Evolutionary conservation across 1,284 basidiomycete genomes (phyloP), one percentile per base, ranked within the genome.

Genomic region (Cutaneotrichosporon sp.): DNA sequence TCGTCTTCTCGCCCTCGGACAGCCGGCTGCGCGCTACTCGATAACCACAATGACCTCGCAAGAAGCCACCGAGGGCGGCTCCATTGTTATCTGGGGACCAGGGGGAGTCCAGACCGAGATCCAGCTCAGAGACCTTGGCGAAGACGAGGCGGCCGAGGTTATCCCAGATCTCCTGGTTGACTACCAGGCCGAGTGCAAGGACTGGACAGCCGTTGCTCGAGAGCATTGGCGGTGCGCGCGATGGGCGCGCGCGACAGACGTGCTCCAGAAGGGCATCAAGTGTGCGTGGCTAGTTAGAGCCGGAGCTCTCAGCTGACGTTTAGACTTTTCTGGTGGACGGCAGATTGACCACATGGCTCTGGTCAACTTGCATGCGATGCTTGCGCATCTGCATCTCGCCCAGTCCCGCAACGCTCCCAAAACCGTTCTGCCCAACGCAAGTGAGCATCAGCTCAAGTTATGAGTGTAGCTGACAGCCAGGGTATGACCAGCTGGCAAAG

Each of bases 331-430:
- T 25, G 42, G 49, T 6, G 63, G 61, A 8, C 34, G 68, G 19
- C 61, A 60, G 82, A 47, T 80, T 79, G 20, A 75, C 54, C 54
- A 56, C 25, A 60, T 60, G 10, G 70, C 69, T 1, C 51, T 70
- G 25, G 62, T 73, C 24, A 85, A 87, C 8, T 79, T 92, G 47
- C 85, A 88, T 60, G 81, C 86, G 19, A 79, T 94, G 52, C 78
- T 90, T 20, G 90, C 89, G 2, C 91, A 90, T 71, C 81, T 93
- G 43, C 82, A 87, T 53, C 80, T 94, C 52, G 82, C 86, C 2
- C 79, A 83, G 60, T 86, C 90, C 1, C 80, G 87, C 26, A 80
- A 80, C 49, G 90, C 90, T 12, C 92, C 92, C 1, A 93, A 90
- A 66, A 66, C 86, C 5, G 77, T 87, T 24, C 71, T 93, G 1